Conservation (phyloP, 2,329 filamentous ascomycete species). For the Bisporella sp. region DNA sequence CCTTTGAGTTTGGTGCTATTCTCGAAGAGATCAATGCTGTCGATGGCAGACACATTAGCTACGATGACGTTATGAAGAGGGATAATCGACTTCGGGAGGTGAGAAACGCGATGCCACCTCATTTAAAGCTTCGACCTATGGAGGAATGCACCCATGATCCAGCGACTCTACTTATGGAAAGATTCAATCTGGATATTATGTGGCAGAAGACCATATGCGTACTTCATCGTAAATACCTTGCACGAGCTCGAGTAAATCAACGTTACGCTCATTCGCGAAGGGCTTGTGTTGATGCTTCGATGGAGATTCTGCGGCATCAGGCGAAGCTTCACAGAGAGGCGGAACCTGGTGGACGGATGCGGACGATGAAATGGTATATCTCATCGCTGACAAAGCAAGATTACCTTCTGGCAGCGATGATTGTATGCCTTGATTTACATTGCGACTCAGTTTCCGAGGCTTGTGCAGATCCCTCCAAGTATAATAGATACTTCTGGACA, state of each 20-base stretch:
- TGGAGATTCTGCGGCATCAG: conserved; percentile 75
- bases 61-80: conserved; percentile 58
- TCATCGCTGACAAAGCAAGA: conserved; percentile 75
- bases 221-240: conserved; percentile 80
- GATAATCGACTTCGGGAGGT: conserved; percentile 55
- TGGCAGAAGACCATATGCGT: conserved; percentile 87
- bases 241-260: conserved; percentile 68
- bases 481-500: conserved; percentile 49
- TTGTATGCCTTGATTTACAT: conserved; percentile 77
- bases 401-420: conserved; percentile 79
- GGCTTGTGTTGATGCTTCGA: conserved; percentile 77
- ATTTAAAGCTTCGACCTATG: conserved; percentile 68
- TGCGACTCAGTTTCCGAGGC: conserved; percentile 45
- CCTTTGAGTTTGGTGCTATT: conserved; percentile 64
- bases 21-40: conserved; percentile 56
- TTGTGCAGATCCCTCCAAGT: conserved; percentile 27
- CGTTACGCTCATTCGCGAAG: conserved; percentile 79
- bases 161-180: conserved; percentile 76
- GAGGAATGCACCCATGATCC: conserved; percentile 72
- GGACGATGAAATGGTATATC: conserved; percentile 71
- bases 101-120: conserved; percentile 65
- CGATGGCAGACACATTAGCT: conserved; percentile 43
- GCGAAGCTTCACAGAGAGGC: conserved; percentile 69
- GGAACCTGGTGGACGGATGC: conserved; percentile 62
- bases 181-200: conserved; percentile 76